Conservation (phyloP, 169 alveolate species). For the Cryptosporidium sp. region DNA sequence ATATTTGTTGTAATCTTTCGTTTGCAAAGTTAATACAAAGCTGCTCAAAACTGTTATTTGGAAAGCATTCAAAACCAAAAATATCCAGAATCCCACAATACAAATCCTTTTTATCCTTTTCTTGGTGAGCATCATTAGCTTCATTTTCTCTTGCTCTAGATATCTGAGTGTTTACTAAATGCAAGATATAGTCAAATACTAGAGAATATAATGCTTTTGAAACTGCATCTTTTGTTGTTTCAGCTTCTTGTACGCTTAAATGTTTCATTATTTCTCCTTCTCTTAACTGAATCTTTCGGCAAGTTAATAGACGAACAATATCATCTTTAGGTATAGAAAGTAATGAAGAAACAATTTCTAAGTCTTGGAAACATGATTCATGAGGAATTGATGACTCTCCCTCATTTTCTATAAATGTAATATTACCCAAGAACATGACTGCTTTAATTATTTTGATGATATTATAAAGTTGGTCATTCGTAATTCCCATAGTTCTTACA, state of each 20-base stretch:
- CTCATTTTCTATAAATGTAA: slow-evolving; percentile 82
- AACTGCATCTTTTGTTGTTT: slow-evolving; percentile 93
- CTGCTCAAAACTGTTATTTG: slow-evolving; percentile 94
- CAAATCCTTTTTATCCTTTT: not conserved
- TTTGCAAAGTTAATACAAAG: slow-evolving; percentile 97
- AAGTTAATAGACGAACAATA: slow-evolving; percentile 79
- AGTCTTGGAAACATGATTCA: slow-evolving; percentile 25
- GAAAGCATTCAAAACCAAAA: slow-evolving; percentile 98
- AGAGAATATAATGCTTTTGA: slow-evolving; percentile 96
- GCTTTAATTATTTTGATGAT: slow-evolving; percentile 84
- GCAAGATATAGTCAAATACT: slow-evolving; percentile 93
- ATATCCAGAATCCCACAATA: slow-evolving; percentile 95
- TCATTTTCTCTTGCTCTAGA: not conserved
- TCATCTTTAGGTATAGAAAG: slow-evolving; percentile 79
- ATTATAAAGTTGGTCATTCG: slow-evolving; percentile 80
- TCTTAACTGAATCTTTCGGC: slow-evolving; percentile 76
- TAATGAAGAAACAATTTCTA: slow-evolving; percentile 79
- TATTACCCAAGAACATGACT: slow-evolving; percentile 90
- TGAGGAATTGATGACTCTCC: slow-evolving; percentile 72
- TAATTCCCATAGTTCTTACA: slow-evolving; percentile 84
- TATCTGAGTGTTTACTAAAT: slow-evolving; percentile 30
- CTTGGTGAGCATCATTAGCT: not conserved
- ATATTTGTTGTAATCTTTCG: slow-evolving; percentile 94
- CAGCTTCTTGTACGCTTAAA: slow-evolving; percentile 85
- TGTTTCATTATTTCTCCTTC: slow-evolving; percentile 84